Evolutionary conservation across 2,329 filamentous ascomycete genomes (phyloP), one percentile per base, ranked within the genome.

Genomic region (Sarocladium oryzae): DNA sequence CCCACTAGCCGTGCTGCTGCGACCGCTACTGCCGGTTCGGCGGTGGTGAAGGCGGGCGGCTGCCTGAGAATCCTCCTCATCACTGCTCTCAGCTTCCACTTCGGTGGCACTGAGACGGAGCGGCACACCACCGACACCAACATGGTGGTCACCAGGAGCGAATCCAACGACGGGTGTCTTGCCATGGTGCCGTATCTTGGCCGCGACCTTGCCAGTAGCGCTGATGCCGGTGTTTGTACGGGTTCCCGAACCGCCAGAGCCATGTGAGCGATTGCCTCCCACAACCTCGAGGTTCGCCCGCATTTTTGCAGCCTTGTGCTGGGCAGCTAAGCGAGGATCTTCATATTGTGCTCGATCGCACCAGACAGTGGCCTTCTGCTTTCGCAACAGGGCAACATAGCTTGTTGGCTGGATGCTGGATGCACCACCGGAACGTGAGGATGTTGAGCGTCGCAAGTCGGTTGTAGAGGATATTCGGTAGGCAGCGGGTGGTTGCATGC

Each of bases 291-390:
- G 82, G 52, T 85, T 85, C 11, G 93, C 93, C 46, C 90, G 79
- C 72, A 88, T 84, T 74, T 93, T 95, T 53, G 91, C 93, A 33
- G 88, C 86, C 53, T 88, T 82, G 66, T 95, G 90, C 61, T 91
- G 86, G 24, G 89, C 90, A 3, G 86, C 73, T 52, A 93, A 73
- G 49, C 89, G 81, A 1, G 92, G 89, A 65, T 99, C 93, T 68
- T 97, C 90, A 55, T 88, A 84, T 66, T 99, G 93, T 9, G 92
- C 81, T 51, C 91, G 86, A 65, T 97, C 93, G 72, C 91, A 96
- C 93, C 93, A 99, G 4, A 99, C 93, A 0, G 93, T 99, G 28
- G 90, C 93, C 67, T 97, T 97, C 70, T 99, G 93, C 66, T 91
- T 92, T 56, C 93, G 84, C 71, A 99, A 85, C n/a, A 96, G 78